Evolutionary conservation across 1,284 basidiomycete species (phyloP), one percentile per base, ranked within the genome.

Genomic region (Pulveroboletus sp.): DNA sequence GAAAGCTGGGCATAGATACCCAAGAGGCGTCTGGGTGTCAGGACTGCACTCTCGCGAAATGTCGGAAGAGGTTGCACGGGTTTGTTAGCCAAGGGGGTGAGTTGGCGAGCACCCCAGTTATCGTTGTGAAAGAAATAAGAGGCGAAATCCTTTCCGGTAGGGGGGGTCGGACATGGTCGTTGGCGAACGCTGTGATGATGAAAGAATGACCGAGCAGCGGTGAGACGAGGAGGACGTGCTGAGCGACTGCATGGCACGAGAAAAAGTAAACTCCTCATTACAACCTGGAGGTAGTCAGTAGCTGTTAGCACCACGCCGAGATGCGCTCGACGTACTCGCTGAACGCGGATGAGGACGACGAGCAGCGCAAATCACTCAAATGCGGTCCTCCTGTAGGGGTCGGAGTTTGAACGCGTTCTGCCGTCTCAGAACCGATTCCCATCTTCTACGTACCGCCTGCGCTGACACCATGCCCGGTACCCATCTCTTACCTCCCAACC

Each of bases 401-500:
- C 67, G 67, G 67, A 73, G 67, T 69, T 71, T 71, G 49, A 69
- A 69, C 35, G 37, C 21, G 12, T 35, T 36, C 45, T 41, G n/a
- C 42, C 16, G 52, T 45, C n/a, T 37, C 41, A 45, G 29, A 40
- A 46, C 33, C 48, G 41, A 29, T 46, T 39, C 49, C 10, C 41
- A 17, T 33, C 24, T 48, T 67, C 57, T 52, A 26, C 26, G 7
- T 29, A 29, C 29, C 10, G 29, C 43, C 42, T 24, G 46, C 35
- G 47, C 51, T 37, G 54, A 59, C 65, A 65, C 61, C 43, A 90
- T 90, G 87, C 88, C 87, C 33, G 87, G 88, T 48, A 94, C 93
- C 10, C 89, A 94, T 74, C 80, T 95, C 41, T 82, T 98, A 44
- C 95, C 95, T 8, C 93, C 93, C 11, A 96, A 97, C 73, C 84